Evolutionary conservation across 257 asterid species (phyloP), one percentile per base, ranked within the genome.

Genomic region (Jacaranda mimosifolia): DNA sequence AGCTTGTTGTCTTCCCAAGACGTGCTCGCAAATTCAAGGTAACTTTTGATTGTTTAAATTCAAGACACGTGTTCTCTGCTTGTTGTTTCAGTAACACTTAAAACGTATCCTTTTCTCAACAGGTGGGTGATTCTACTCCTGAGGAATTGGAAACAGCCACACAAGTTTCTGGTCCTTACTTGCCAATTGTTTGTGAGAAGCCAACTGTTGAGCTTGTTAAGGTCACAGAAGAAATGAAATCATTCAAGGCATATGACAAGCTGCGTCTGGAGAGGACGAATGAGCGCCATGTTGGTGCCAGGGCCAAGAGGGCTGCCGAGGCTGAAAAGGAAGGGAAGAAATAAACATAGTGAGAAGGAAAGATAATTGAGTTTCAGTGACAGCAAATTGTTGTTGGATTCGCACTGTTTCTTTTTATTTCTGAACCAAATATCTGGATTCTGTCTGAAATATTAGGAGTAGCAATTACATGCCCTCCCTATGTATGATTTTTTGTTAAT

Each of bases 1-100:
- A 88, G 83, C 77, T 92, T 38, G 94, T 90, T 26, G 91, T 92
- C 83, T 90, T 92, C 90, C 97, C 96, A 72, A 88, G 94, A 59
- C 89, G 88, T n/a, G 78, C 78, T n/a, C 84, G 85, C 53, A 86
- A 90, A 65, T 73, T 82, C 60, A 89, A 91, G 97, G 94, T 87
- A 75, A 10, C 10, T 15, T 15, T n/a, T 3, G 18, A 32, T 58
- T 14, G 26, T 57, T 21, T 45, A 3, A 35, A 53, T 52, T 15
- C 8, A 65, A 42, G 5, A 26, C 32, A 26, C 32, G 2, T 26
- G 26, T 48, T 4, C 3, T 32, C 17, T 48, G 32, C n/a, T 19
- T 42, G 46, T n/a, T 6, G 32, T 39, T 68, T 12, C 26, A 10
- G 35, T 19, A 74, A 42, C 12, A 32, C 62, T 58, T 9, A 21